Evolutionary conservation across 345 rosid genomes (phyloP), one percentile per base, ranked within the genome.

Genomic region (Cardamine chenopodiifolia): DNA sequence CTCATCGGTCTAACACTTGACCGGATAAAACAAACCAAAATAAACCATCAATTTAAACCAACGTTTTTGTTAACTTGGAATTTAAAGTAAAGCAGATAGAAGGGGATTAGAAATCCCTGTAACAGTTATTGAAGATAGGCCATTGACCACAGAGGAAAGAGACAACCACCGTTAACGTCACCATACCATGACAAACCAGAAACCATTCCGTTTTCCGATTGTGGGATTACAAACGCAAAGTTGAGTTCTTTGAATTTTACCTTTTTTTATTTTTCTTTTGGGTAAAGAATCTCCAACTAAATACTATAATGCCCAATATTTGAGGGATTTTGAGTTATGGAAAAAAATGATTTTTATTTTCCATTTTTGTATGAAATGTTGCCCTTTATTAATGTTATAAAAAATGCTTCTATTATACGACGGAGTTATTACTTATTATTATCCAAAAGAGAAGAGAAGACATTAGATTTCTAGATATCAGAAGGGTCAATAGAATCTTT

Each of bases 131-230:
- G 70, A 91, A 89, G 83, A 91, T 85, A 11, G 96, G 96, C 97
- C 97, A 91, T 57, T 87, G 95, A 12, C 96, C 96, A 70, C 91
- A 91, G 49, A 91, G 89, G 80, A 91, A 84, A 3, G 96, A 83
- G 55, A 89, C 78, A 18, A 86, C 83, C 37, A 88, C 87, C n/a
- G 82, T 22, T 17, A 86, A 70, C 40, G 96, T 93, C 25, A 75
- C 42, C 50, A 89, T 50, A 68, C 97, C 93, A 37, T 90, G 90
- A 69, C 89, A 76, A 13, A 83, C 53, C 82, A 93, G 82, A 74
- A 85, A 22, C 98, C 98, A 93, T 45, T 81, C 93, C 97, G 90
- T 91, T 26, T 18, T 19, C 28, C 57, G 65, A 22, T 42, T 1
- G 3, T 64, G 71, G 54, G 34, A 31, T 70, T 39, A 31, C 8